Evolutionary conservation across 176 grass and related monocot genomes (phyloP).

Genomic region (Cenchrus americanus): DNA sequence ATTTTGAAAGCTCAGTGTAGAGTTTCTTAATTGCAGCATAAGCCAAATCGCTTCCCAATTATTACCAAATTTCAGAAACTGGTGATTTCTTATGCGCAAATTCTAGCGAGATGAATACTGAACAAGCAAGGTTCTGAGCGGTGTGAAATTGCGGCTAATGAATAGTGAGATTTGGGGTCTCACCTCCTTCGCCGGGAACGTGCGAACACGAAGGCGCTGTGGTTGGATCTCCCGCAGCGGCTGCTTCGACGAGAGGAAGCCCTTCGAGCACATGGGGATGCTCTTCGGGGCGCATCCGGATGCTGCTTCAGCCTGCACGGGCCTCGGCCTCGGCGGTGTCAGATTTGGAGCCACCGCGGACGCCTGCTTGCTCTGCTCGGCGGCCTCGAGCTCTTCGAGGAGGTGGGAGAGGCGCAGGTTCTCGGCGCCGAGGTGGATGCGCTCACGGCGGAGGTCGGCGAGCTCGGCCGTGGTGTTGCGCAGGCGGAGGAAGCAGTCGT

Average conservation of each 20-base stretch:
- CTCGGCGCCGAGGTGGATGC: constrained; percentile 52
- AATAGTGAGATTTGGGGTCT: constrained; percentile 26
- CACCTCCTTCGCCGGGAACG: constrained; percentile 43
- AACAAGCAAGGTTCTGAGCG: not conserved
- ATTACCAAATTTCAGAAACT: constrained; percentile 19
- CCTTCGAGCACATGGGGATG: constrained; percentile 63
- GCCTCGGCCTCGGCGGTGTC: constrained; percentile 25
- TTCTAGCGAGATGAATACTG: not conserved
- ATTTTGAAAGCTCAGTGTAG: constrained; percentile 10
- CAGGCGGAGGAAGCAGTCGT: constrained; percentile 64
- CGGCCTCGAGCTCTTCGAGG: constrained; percentile 52
- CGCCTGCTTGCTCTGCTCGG: constrained; percentile 46
- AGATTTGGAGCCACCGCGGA: constrained; percentile 18
- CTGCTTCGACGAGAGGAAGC: constrained; percentile 47
- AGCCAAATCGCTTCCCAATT: constrained; percentile 19
- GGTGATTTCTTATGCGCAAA: constrained; percentile 4
- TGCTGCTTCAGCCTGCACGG: constrained; percentile 39
- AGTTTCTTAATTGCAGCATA: not conserved
- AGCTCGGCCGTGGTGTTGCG: constrained; percentile 48
- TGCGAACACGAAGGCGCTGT: constrained; percentile 56
- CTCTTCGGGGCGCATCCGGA: constrained; percentile 54
- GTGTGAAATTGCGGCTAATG: constrained; percentile 1
- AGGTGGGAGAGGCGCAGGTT: constrained; percentile 65
- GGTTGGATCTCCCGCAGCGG: constrained; percentile 33
- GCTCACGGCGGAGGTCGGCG: constrained; percentile 59